Conservation (phyloP, 805 yeast genomes). For the Clavispora asparagi region DNA sequence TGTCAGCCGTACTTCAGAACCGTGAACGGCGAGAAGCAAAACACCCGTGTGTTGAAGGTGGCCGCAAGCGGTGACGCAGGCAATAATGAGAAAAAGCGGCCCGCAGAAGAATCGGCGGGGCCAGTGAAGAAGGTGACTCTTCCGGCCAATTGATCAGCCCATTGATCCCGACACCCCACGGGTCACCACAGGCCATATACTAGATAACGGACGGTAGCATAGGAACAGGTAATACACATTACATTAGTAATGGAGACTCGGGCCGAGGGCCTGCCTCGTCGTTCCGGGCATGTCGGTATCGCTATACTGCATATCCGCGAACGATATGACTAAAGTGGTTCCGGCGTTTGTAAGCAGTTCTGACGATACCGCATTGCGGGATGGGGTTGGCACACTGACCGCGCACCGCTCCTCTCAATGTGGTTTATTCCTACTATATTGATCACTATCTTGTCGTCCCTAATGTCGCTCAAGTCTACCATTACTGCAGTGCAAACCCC, state of each 20-base stretch:
- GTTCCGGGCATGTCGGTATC: no score
- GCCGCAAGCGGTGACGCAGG: conserved; percentile 25
- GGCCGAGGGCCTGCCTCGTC: no score
- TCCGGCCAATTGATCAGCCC: neutral
- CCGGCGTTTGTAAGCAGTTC: neutral
- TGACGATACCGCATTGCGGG: neutral
- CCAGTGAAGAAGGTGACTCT: neutral
- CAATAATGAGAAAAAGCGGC: conserved; percentile 6
- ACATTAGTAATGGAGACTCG: no score
- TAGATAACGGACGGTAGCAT: neutral
- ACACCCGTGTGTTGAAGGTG: conserved; percentile 31
- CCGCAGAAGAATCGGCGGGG: neutral
- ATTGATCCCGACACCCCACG: no score
- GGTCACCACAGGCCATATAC: neutral
- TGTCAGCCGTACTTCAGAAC: conserved; percentile 93
- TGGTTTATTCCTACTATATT: neutral
- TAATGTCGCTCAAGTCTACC: conserved; percentile 1
- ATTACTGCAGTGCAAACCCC: conserved; percentile 24
- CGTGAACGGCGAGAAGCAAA: conserved; percentile 66
- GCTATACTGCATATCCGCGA: no score
- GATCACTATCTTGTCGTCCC: neutral
- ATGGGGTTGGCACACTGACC: neutral
- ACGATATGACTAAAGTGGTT: neutral
- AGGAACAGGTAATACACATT: neutral
- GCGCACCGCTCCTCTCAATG: neutral